Evolutionary conservation across 2,329 filamentous ascomycete species (phyloP).

Genomic region (Davidsoniella virescens): DNA sequence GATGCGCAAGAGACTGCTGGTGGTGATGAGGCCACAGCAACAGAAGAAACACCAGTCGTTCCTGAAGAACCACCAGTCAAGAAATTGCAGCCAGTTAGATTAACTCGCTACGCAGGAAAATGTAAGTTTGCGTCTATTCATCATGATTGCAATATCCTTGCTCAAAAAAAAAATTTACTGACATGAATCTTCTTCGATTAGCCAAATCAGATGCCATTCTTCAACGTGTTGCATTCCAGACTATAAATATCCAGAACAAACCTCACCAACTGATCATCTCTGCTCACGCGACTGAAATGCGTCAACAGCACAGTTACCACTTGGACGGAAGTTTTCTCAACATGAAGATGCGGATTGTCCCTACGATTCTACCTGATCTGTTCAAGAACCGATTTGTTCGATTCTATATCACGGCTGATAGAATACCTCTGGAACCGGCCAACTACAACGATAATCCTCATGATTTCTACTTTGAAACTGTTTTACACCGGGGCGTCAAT

Average conservation of each 20-base stretch:
- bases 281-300: conserved; percentile 11
- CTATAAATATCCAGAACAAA: conserved; percentile 54
- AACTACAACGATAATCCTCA: conserved; percentile 39
- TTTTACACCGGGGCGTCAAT: conserved; percentile 56
- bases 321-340: conserved; percentile 10
- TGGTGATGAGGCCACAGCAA: neutral
- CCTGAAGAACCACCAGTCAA: conserved; percentile 6
- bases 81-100: conserved; percentile 5
- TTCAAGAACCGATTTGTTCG: conserved; percentile 12
- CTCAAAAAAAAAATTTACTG: neutral
- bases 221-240: conserved; percentile 30
- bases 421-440: conserved; percentile 37
- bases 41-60: neutral
- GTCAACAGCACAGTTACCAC: conserved; percentile 12
- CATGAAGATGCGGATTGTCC: conserved; percentile 13
- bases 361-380: conserved; percentile 4
- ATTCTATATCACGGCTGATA: conserved; percentile 28
- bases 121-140: conserved; percentile 1
- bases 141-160: neutral
- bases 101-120: conserved; percentile 10
- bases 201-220: conserved; percentile 7
- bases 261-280: conserved; percentile 47
- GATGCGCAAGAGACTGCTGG: neutral
- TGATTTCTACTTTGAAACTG: conserved; percentile 59
- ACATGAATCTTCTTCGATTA: neutral